phyloP scores from a whole-genome alignment of 352 stramenopile species.

The Phytophthora lateralis region DNA sequence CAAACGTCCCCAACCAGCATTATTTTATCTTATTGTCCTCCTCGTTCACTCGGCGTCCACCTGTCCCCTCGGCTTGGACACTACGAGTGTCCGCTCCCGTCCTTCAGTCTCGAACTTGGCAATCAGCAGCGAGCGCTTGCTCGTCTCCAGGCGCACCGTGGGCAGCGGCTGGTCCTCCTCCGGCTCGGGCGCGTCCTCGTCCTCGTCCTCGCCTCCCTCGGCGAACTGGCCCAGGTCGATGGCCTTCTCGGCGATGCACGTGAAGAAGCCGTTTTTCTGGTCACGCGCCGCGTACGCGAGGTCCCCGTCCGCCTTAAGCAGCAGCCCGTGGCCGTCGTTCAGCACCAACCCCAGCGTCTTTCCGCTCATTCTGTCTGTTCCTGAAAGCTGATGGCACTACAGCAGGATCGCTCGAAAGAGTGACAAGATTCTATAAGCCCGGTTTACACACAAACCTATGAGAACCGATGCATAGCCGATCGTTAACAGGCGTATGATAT shows the following conservation, averaged over 20 bases:
- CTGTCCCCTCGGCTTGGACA: slow-evolving; percentile 55
- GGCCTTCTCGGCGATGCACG: slow-evolving; percentile 70
- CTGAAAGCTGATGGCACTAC: slow-evolving; percentile 1
- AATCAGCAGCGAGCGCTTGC: slow-evolving; percentile 57
- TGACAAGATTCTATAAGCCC: slow-evolving; percentile 3
- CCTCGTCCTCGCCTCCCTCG: slow-evolving; percentile 32
- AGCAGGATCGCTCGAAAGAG: neutral
- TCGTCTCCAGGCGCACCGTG: slow-evolving; percentile 61
- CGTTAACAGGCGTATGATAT: neutral
- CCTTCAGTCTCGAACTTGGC: slow-evolving; percentile 50
- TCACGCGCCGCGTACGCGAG: slow-evolving; percentile 52
- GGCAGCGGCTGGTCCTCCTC: slow-evolving; percentile 47
- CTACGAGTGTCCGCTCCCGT: slow-evolving; percentile 59
- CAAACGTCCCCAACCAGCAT: neutral
- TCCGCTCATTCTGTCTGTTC: slow-evolving; percentile 36
- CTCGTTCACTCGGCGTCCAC: slow-evolving; percentile 25
- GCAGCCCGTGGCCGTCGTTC: slow-evolving; percentile 77
- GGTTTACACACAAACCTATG: neutral
- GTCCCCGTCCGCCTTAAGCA: slow-evolving; percentile 70
- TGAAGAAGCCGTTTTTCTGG: slow-evolving; percentile 78
- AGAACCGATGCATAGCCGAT: neutral
- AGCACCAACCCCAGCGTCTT: slow-evolving; percentile 69
- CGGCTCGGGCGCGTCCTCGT: slow-evolving; percentile 1
- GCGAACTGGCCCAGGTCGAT: slow-evolving; percentile 52
- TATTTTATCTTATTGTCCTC: neutral